Conservation (phyloP, 202 grass and related monocot species). For the Cymbopogon flexuosus region DNA sequence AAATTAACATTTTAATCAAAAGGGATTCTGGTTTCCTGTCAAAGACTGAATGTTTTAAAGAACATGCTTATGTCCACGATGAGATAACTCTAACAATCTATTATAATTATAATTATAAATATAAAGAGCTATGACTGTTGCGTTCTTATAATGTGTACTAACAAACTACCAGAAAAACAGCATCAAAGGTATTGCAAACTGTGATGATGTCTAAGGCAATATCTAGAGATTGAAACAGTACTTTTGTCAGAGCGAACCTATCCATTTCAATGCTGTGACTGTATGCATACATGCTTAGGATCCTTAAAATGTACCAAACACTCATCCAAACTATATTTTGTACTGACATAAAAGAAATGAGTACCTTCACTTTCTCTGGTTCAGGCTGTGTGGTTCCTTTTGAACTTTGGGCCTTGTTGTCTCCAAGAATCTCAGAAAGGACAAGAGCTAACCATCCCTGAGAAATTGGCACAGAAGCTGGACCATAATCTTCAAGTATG, state of each 20-base stretch:
- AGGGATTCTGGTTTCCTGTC: background rate
- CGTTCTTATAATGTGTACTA: background rate
- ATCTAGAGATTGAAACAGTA: slow-evolving; percentile 15
- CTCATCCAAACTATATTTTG: slow-evolving; percentile 34
- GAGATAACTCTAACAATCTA: background rate
- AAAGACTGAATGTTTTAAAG: slow-evolving; percentile 22
- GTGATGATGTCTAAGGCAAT: background rate
- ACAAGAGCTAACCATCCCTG: slow-evolving; percentile 88
- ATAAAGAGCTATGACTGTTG: background rate
- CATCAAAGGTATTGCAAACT: background rate
- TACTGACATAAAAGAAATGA: slow-evolving; percentile 4
- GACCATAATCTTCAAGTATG: slow-evolving; percentile 83
- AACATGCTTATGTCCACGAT: background rate
- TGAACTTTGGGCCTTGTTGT: slow-evolving; percentile 53
- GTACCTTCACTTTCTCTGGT: slow-evolving; percentile 72
- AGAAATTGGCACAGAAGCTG: slow-evolving; percentile 80
- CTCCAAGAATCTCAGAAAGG: slow-evolving; percentile 73
- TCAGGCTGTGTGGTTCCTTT: slow-evolving; percentile 57
- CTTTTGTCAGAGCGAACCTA: background rate
- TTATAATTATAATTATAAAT: background rate
- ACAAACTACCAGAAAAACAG: background rate
- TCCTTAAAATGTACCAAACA: slow-evolving; percentile 10
- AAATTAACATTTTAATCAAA: slow-evolving; percentile 3
- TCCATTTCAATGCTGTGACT: slow-evolving; percentile 6
- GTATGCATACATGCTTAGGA: slow-evolving; percentile 16